Percentiles rank a stretch among this genome's conserved stretches.
These are phyloP conservation scores for Jackrogersella minutella DNA, from an alignment of 495 filamentous ascomycete genomes.

Conservation along the genomic window DNA sequence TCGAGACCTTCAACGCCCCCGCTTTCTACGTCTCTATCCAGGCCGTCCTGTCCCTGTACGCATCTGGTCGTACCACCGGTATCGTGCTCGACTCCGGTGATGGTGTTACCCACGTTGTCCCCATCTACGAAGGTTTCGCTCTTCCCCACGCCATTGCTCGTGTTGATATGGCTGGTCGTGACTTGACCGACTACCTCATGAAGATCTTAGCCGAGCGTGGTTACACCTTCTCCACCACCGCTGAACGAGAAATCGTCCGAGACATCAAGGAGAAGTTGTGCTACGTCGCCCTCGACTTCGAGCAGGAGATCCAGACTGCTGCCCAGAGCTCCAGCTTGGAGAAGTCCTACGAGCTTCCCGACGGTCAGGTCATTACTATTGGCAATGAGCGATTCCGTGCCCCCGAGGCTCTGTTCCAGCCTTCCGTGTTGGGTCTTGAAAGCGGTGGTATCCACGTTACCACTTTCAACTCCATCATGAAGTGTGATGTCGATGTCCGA, in stretches of 20 bases:
- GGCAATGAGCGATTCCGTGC: slow-evolving; percentile 99
- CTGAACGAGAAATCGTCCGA: slow-evolving; percentile 99
- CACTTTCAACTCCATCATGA: slow-evolving; percentile 99
- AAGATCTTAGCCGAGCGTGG: slow-evolving; percentile 99
- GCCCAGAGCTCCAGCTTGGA: slow-evolving; percentile 95
- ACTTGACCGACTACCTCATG: slow-evolving; percentile 99
- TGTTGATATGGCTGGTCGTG: slow-evolving; percentile 99
- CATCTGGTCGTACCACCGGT: slow-evolving; percentile 99
- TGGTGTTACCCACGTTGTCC: slow-evolving; percentile 99
- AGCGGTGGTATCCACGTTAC: slow-evolving; percentile 99
- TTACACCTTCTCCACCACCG: slow-evolving; percentile 99
- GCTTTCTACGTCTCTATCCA: slow-evolving; percentile 99
- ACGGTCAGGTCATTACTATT: slow-evolving; percentile 99
- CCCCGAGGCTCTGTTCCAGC: slow-evolving; percentile 99
- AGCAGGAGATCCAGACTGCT: slow-evolving; percentile 99
- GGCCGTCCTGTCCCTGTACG: slow-evolving; percentile 98
- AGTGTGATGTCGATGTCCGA: slow-evolving; percentile 99
- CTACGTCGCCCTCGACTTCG: slow-evolving; percentile 99
- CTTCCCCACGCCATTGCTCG: slow-evolving; percentile 99
- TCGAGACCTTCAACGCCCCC: slow-evolving; percentile 99
- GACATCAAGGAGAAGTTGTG: slow-evolving; percentile 99
- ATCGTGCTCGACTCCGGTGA: slow-evolving; percentile 99
- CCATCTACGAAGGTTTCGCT: slow-evolving; percentile 99
- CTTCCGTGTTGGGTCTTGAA: slow-evolving; percentile 96
- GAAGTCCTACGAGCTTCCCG: slow-evolving; percentile 99